Base-by-base conservation (phyloP, 352 stramenopile genomes). In the Hyphochytrium catenoides region DNA sequence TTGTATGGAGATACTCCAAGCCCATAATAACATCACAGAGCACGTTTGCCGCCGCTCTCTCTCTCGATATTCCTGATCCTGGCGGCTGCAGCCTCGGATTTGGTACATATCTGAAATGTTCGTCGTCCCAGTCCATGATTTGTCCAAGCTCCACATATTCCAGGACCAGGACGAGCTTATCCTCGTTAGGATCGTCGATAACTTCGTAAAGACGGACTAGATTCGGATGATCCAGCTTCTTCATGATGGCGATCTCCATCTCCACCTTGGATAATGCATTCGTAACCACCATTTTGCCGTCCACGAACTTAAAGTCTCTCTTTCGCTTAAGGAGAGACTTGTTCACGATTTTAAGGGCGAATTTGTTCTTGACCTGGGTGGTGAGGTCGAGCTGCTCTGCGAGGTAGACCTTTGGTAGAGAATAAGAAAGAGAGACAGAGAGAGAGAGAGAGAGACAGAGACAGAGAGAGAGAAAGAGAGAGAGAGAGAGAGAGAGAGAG, bases 291-390 rank as follows among this genome's bases (percentile, higher is more conserved):
- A 76, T 65, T 22, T 74, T 74, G 19, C 67, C 62, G 23, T 65
- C 54, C 4, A 81, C 51, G 23, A 59, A 61, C 25, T 81, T 77
- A 52, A 67, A 76, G 48, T 81, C 67, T 30, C 67, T 59, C 36
- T 77, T 77, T 27, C 62, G 62, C 51, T 81, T 77, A 21, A 81
- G 45, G 26, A 77, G 75, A 14, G 63, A 81, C 31, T 77, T 81
- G 47, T 77, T 76, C n/a, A 81, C 51, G 33, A 76, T 53, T 34
- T 81, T 81, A 23, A 81, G 51, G 3, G 67, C 67, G n/a, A n/a
- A n/a, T n/a, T n/a, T n/a, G n/a, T n/a, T n/a, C n/a, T n/a, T n/a
- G n/a, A n/a, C n/a, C n/a, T n/a, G n/a, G n/a, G n/a, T n/a, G n/a
- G n/a, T n/a, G n/a, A n/a, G n/a, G n/a, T n/a, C n/a, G n/a, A n/a